Evolutionary conservation across 1,139 yeast species (phyloP).

Genomic region (Nadsonia commutata): DNA sequence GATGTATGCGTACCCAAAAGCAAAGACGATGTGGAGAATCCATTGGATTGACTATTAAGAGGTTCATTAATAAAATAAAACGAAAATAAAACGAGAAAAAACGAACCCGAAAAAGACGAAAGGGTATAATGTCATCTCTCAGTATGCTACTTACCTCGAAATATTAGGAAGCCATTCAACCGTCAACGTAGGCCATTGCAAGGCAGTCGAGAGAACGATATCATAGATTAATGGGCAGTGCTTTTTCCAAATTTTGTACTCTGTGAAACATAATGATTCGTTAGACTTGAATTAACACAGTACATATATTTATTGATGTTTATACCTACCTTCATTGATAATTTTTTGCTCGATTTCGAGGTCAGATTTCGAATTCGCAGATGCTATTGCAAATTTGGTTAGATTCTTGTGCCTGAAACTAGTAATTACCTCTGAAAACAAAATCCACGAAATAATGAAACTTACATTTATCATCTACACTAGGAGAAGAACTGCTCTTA

Average conservation of each 20-base stretch:
- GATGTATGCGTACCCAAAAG: constrained; percentile 81
- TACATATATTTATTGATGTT: neutral
- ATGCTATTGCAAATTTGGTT: neutral
- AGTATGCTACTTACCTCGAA: constrained; percentile 9
- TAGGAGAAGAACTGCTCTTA: neutral
- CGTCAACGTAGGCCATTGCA: constrained; percentile 42
- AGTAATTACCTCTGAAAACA: too few species aligned
- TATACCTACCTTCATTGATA: neutral
- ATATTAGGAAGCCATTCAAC: constrained; percentile 32
- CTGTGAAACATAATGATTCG: constrained; percentile 18
- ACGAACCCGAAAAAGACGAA: neutral
- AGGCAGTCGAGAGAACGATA: constrained; percentile 52
- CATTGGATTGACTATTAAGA: constrained; percentile 8
- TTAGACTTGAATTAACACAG: neutral
- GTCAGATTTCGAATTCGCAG: neutral
- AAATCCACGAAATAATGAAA: neutral
- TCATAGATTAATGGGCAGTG: constrained; percentile 83
- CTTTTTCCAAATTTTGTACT: constrained; percentile 90
- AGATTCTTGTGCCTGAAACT: too few species aligned
- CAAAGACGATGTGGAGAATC: constrained; percentile 25
- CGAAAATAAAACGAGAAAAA: constrained; percentile 1
- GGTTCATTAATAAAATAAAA: constrained; percentile 8
- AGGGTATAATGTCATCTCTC: constrained; percentile 1
- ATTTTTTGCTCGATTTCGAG: neutral
- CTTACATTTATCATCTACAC: neutral